These are phyloP conservation scores for Scutellaria galericulata DNA, from an alignment of 257 asterid genomes.

Conservation along the genomic window DNA sequence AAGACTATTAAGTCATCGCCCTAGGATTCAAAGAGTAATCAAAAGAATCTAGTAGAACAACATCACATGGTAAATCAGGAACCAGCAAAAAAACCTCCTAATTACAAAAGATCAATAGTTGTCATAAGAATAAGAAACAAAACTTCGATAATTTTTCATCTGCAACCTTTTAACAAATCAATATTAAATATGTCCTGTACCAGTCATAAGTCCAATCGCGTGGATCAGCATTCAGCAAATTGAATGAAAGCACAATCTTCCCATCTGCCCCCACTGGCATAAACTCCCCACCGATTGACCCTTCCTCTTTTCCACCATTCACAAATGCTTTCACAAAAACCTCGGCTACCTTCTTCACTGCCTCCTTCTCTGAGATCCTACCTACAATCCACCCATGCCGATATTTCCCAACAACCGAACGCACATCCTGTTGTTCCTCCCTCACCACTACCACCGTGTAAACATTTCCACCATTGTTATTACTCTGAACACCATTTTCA, in stretches of 20 bases:
- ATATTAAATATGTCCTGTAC: conserved; percentile 45
- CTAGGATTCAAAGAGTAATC: conserved; percentile 20
- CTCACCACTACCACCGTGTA: conserved; percentile 73
- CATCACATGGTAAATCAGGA: background rate
- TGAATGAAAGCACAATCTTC: conserved; percentile 88
- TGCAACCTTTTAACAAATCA: conserved; percentile 17
- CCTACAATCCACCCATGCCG: conserved; percentile 90
- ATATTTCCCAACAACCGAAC: conserved; percentile 81
- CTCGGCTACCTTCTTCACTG: conserved; percentile 67
- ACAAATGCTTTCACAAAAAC: conserved; percentile 71
- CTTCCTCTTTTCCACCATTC: conserved; percentile 90
- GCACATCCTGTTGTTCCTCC: conserved; percentile 50
- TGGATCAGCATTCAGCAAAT: conserved; percentile 88
- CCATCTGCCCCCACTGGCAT: conserved; percentile 99
- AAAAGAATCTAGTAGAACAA: conserved; percentile 5
- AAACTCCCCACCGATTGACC: conserved; percentile 78
- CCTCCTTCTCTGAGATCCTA: conserved; percentile 56
- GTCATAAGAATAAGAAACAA: conserved; percentile 16
- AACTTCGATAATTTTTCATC: conserved; percentile 1
- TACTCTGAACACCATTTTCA: conserved; percentile 30
- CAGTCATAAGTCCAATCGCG: conserved; percentile 82
- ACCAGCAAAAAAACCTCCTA: conserved; percentile 13
- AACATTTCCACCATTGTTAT: conserved; percentile 48
- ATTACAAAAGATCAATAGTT: conserved; percentile 16
- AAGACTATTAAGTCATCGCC: conserved; percentile 4